phyloP scores from a whole-genome alignment of 129 eudicot genomes.

The Tagetes patula region DNA sequence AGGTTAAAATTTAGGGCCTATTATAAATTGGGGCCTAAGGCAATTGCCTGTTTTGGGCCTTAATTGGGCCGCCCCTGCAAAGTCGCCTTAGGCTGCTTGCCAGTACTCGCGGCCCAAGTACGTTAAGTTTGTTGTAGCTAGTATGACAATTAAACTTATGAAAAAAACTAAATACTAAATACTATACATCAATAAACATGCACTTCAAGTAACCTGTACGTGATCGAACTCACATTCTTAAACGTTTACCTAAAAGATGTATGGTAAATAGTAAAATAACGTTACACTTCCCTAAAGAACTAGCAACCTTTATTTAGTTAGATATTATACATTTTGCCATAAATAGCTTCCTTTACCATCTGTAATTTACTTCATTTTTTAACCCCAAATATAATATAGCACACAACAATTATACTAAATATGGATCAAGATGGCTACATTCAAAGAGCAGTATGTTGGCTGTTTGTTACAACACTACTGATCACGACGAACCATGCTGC shows the following conservation, averaged over 20 bases:
- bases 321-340: slow-evolving; percentile 1
- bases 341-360: background rate
- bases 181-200: no score
- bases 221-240: background rate
- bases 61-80: no score
- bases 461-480: slow-evolving; percentile 8
- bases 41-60: no score
- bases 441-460: slow-evolving; percentile 11
- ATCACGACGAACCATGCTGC: slow-evolving; percentile 21
- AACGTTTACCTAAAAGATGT: background rate
- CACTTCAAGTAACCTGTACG: background rate
- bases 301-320: background rate
- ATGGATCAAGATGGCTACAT: slow-evolving; percentile 9
- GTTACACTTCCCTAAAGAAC: background rate
- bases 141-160: no score
- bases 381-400: slow-evolving; percentile 11
- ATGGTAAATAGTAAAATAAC: background rate
- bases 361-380: background rate
- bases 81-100: no score
- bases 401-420: background rate
- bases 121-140: no score
- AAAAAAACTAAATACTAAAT: no score
- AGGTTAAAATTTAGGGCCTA: no score
- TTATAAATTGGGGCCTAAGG: no score
- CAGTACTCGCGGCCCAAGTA: no score